Base-by-base conservation (phyloP, 495 filamentous ascomycete species). In the Aspergillus campestris region DNA sequence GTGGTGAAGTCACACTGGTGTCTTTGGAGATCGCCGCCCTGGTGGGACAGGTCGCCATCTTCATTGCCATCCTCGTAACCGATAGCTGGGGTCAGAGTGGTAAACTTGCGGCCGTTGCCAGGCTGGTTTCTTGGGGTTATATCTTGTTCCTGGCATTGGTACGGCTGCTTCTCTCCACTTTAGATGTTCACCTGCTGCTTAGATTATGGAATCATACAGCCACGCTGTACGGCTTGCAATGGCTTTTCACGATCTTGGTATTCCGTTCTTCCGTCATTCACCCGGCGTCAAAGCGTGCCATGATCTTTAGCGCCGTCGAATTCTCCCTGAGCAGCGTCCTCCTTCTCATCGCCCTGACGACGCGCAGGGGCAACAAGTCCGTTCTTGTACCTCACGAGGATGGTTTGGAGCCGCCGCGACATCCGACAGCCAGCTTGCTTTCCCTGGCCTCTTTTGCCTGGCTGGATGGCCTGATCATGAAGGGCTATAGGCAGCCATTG, bases 121-220 rank as follows among this genome's bases (percentile, higher is more conserved):
- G 78, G 34, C 58, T 92, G 29, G 60, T 75, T 10, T 79, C 78
- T 9, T 95, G 92, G 92, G 65, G 73, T 28, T 99, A 97, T 58
- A 80, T 91, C 38, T 66, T 94, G 34, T 69, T 84, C 27, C 75
- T 99, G 47, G 81, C 81, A 6, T 74, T 79, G 27, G 62, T 87
- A 6, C 82, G 92, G 10, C 70, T 96, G 40, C 70, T 86, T 28
- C 72, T 89, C 44, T 83, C 84, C 12, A 81, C 79, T 48, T 75
- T 78, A 30, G 75, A 77, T 51, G 81, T 81, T 53, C 57, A 56
- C 41, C 72, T 70, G 1, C 75, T 89, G 18, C 84, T 85, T 11
- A 74, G 77, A 34, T 64, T 97, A 8, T 99, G 94, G 94, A 88
- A 89, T 51, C 92, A 99, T 63, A 97, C 94, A 0, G 82, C 89